A percentile compares a stretch with the other conserved stretches of the same genome.
phyloP scores from a whole-genome alignment of 2,329 filamentous ascomycete species.

The Penicillium sp. region DNA sequence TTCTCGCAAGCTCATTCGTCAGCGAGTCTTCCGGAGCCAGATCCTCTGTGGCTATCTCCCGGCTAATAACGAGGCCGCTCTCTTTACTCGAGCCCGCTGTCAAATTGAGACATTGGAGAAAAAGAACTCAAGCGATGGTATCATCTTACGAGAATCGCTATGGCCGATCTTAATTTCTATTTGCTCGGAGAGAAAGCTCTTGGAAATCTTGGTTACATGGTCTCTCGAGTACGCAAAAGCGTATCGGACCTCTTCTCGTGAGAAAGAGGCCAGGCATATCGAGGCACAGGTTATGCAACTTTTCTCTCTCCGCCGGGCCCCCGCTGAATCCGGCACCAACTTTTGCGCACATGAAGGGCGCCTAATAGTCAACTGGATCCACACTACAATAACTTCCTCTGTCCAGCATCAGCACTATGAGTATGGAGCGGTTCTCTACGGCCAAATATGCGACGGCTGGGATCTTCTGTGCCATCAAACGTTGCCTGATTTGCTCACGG shows the following conservation, averaged over 20 bases:
- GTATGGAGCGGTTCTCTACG: too few species aligned
- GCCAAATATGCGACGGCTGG: too few species aligned
- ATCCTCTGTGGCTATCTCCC: conserved; percentile 1
- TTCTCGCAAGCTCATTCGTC: neutral
- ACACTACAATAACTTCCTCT: too few species aligned
- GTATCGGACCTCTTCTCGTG: neutral
- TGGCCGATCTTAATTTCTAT: neutral
- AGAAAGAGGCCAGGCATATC: too few species aligned
- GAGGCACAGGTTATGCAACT: too few species aligned
- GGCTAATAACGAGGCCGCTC: neutral
- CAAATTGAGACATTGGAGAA: conserved; percentile 1
- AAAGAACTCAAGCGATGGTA: neutral
- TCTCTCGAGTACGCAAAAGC: conserved; percentile 3
- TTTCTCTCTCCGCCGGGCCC: too few species aligned
- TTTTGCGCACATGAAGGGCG: too few species aligned
- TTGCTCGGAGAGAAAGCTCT: neutral
- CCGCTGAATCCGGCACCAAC: too few species aligned
- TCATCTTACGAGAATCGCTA: conserved; percentile 1
- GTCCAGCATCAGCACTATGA: too few species aligned
- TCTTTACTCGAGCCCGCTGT: neutral
- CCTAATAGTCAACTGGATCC: too few species aligned
- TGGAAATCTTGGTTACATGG: conserved; percentile 1
- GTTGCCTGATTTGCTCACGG: too few species aligned
- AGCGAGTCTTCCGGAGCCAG: conserved; percentile 1
- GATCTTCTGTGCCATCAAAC: too few species aligned